Base-by-base conservation (phyloP, 345 rosid genomes). In the Microcos paniculata region DNA sequence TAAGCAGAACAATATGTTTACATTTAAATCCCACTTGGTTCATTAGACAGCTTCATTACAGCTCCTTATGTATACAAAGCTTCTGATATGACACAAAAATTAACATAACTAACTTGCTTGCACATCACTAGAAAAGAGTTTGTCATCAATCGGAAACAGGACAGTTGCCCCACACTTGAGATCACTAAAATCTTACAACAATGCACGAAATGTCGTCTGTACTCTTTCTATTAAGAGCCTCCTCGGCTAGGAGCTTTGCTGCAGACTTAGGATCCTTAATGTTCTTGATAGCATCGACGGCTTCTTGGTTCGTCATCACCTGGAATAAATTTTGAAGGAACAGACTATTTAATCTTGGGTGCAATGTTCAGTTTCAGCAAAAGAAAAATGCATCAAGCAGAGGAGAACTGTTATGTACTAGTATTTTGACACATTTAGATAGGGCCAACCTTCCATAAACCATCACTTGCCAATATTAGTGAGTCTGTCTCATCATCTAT, bases 241-340 rank as follows among this genome's bases (percentile, higher is more conserved):
- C 98, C 73, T 90, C 99, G 1, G 93, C 67, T 38, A 96, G 95
- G 70, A 77, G 87, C 84, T 88, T 93, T n/a, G 99, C 98, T 1
- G 98, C 98, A 30, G 91, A 76, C 63, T 81, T 85, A 5, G 99
- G 86, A 88, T 96, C 99, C 83, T 87, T 89, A 15, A 86, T 58
- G 73, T 85, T 80, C 88, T 82, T 84, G 72, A 92, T 85, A 19
- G 90, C 80, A 65, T 96, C 91, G 15, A 79, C 88, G 0, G 96
- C 98, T 81, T 93, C 97, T 82, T 92, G 97, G 79, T 96, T 96
- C 19, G 92, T 78, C 94, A 91, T 92, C 24, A 91, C 98, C 98
- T 92, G 83, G 30, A 42, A 63, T 55, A 71, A 62, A 14, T 56
- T 38, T 38, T 0, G 30, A 70, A 23, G 19, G 11, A 42, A 45